Evolutionary conservation across 192 early-diverging fungal genomes (phyloP).

Genomic region (Powellomyces hirtus): DNA sequence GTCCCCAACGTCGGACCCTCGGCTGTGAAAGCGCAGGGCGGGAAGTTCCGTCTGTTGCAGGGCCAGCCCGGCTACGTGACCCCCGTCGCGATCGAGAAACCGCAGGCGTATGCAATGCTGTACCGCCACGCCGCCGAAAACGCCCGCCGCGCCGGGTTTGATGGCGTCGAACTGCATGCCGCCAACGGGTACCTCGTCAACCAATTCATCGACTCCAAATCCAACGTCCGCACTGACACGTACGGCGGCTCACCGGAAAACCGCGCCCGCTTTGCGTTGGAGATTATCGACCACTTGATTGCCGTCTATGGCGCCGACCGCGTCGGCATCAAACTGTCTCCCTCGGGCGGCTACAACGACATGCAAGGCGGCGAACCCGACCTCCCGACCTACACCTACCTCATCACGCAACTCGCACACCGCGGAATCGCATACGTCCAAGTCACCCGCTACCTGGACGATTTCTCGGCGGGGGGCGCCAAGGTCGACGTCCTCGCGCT

Average conservation of each 20-base stretch:
- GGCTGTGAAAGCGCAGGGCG: conserved; percentile 73
- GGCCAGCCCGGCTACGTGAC: conserved; percentile 39
- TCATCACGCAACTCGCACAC: conserved; percentile 22
- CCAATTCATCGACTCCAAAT: conserved; percentile 74
- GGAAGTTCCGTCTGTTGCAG: conserved; percentile 17
- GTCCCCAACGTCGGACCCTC: conserved; percentile 55
- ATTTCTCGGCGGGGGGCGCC: neutral
- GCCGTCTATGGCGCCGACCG: conserved; percentile 19
- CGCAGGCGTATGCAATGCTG: conserved; percentile 52
- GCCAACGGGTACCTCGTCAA: conserved; percentile 90
- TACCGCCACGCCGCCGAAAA: conserved; percentile 62
- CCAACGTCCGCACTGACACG: conserved; percentile 85
- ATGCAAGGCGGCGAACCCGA: conserved; percentile 10
- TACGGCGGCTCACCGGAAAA: conserved; percentile 93
- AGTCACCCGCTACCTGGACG: conserved; percentile 1
- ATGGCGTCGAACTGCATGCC: conserved; percentile 85
- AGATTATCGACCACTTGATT: conserved; percentile 57
- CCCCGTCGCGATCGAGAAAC: conserved; percentile 56
- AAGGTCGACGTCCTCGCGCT: neutral
- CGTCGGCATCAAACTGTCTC: conserved; percentile 25
- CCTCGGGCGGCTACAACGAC: conserved; percentile 34
- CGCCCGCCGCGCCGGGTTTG: conserved; percentile 70
- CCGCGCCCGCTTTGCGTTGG: conserved; percentile 72
- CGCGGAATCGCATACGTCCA: conserved; percentile 23
- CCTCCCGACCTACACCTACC: conserved; percentile 26